These are phyloP conservation scores for Ophiostoma montium DNA, from an alignment of 2,329 filamentous ascomycete genomes.

Conservation along the genomic window DNA sequence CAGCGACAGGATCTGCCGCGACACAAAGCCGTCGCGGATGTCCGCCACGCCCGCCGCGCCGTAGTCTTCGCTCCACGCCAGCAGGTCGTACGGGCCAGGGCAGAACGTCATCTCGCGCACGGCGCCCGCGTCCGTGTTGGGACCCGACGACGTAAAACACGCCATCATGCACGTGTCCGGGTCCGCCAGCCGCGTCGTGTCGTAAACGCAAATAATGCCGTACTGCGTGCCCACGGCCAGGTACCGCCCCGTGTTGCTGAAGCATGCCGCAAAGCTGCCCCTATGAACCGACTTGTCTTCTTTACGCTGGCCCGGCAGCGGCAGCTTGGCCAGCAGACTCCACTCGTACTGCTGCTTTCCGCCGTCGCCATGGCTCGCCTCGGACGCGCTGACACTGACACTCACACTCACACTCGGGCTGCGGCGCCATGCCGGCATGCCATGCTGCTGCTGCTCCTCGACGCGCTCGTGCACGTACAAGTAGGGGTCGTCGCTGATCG, in stretches of 20 bases:
- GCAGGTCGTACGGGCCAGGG: slow-evolving; percentile 74
- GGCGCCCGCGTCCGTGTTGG: slow-evolving; percentile 57
- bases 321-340: slow-evolving; percentile 35
- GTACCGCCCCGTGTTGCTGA: slow-evolving; percentile 56
- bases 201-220: slow-evolving; percentile 63
- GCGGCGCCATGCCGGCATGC: background rate
- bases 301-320: slow-evolving; percentile 43
- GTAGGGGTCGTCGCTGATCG: slow-evolving; percentile 76
- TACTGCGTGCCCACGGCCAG: slow-evolving; percentile 70
- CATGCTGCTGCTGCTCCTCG: slow-evolving; percentile 19
- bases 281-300: slow-evolving; percentile 40
- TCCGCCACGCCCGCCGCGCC: slow-evolving; percentile 63
- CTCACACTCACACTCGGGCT: too few species aligned
- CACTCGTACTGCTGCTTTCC: slow-evolving; percentile 30
- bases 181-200: slow-evolving; percentile 35
- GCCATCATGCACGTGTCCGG: slow-evolving; percentile 50
- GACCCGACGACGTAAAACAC: slow-evolving; percentile 64
- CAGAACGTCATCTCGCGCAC: slow-evolving; percentile 87
- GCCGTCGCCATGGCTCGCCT: slow-evolving; percentile 10
- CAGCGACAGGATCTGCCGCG: slow-evolving; percentile 55
- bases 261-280: slow-evolving; percentile 66
- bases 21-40: slow-evolving; percentile 49
- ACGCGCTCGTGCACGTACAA: slow-evolving; percentile 65
- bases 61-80: slow-evolving; percentile 89
- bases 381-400: too few species aligned